Percentiles rank a stretch among this genome's conserved stretches.
Conservation (phyloP, 306 rosid species). For the Fagus sylvatica region DNA sequence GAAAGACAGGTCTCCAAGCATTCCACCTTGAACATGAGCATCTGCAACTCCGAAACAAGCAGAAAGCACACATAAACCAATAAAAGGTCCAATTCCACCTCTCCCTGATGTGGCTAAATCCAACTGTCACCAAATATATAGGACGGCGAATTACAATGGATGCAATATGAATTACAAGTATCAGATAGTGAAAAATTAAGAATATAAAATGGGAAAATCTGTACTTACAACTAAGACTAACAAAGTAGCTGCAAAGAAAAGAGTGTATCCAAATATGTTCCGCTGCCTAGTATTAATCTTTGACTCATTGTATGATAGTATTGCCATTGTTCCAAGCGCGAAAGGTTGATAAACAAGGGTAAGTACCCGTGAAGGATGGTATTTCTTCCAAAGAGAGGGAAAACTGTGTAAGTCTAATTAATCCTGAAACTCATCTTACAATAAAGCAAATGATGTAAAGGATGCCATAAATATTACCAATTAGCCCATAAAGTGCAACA, state of each 20-base stretch:
- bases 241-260: constrained; percentile 55
- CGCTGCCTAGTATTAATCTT: constrained; percentile 64
- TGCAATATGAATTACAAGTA: constrained; percentile 5
- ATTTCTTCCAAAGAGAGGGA: constrained; percentile 40
- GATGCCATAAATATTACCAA: not conserved
- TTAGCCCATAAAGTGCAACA: too few relatives aligned
- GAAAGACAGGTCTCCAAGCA: constrained; percentile 63
- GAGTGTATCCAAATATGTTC: constrained; percentile 58
- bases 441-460: not conserved
- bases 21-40: constrained; percentile 81
- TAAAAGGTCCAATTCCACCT: constrained; percentile 64
- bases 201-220: not conserved
- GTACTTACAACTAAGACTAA: constrained; percentile 70
- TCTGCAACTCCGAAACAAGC: constrained; percentile 73
- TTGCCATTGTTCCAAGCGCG: constrained; percentile 52
- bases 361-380: constrained; percentile 87
- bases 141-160: not conserved
- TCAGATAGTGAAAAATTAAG: not conserved
- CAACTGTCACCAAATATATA: constrained; percentile 41
- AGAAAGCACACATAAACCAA: constrained; percentile 56
- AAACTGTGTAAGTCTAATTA: constrained; percentile 13
- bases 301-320: constrained; percentile 64
- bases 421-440: not conserved
- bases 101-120: constrained; percentile 66
- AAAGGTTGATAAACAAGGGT: constrained; percentile 78